Evolutionary conservation across 192 early-diverging fungal species (phyloP).

Genomic region (Geranomyces variabilis): DNA sequence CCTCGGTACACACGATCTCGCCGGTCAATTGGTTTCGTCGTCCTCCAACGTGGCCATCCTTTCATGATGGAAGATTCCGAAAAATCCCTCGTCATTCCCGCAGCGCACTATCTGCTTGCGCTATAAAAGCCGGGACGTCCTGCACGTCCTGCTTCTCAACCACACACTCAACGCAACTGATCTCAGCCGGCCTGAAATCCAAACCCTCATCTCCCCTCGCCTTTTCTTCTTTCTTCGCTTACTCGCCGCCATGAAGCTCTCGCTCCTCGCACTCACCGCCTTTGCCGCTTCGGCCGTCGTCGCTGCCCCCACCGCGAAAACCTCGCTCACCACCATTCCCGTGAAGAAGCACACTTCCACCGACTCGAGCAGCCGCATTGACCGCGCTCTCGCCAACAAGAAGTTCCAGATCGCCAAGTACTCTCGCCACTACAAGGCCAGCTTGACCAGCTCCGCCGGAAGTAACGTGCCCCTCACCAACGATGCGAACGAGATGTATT

Average conservation of each 20-base stretch:
- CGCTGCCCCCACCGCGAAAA: slow-evolving; percentile 4
- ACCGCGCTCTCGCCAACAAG: slow-evolving; percentile 4
- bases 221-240: background rate
- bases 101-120: background rate
- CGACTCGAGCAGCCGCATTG: background rate
- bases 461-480: slow-evolving; percentile 27
- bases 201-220: background rate
- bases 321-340: slow-evolving; percentile 1
- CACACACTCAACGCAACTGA: background rate
- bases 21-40: too few relatives aligned
- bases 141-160: background rate
- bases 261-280: background rate
- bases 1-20: too few relatives aligned
- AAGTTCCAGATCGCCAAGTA: slow-evolving; percentile 16
- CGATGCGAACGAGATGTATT: slow-evolving; percentile 30
- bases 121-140: slow-evolving; percentile 11
- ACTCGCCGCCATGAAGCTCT: slow-evolving; percentile 7
- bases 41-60: background rate
- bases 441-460: background rate
- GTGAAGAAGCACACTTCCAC: slow-evolving; percentile 8
- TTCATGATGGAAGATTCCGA: background rate
- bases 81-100: too few relatives aligned
- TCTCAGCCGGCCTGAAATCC: slow-evolving; percentile 10
- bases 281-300: slow-evolving; percentile 9
- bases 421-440: background rate